Conservation (phyloP, 192 early-diverging fungal genomes). For the Powellomyces hirtus region DNA sequence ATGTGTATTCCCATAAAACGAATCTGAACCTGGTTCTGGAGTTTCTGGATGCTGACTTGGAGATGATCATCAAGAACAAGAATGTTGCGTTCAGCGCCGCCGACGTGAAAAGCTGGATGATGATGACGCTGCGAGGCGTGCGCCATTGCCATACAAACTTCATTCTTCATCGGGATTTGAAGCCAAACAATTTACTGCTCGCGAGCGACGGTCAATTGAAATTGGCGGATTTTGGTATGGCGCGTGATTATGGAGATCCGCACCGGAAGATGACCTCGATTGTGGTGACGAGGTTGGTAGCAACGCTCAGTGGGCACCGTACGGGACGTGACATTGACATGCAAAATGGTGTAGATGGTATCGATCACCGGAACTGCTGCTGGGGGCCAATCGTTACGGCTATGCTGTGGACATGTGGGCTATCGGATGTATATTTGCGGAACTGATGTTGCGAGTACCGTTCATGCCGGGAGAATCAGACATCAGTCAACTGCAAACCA, state of each 20-base stretch:
- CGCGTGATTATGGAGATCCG: conserved; percentile 90
- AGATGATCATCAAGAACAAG: conserved; percentile 95
- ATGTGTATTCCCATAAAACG: conserved; percentile 88
- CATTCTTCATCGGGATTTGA: conserved; percentile 80
- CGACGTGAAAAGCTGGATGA: conserved; percentile 97
- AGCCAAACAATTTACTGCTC: conserved; percentile 61
- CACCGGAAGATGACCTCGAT: conserved; percentile 83
- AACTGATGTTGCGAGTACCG: conserved; percentile 87
- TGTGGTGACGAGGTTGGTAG: conserved; percentile 76
- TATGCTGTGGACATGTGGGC: conserved; percentile 95
- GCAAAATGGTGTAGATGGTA: conserved; percentile 85
- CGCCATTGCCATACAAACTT: conserved; percentile 88
- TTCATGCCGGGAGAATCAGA: conserved; percentile 86
- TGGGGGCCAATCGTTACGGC: conserved; percentile 86
- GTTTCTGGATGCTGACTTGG: conserved; percentile 91
- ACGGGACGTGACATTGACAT: too few relatives aligned
- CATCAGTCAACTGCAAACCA: conserved; percentile 85
- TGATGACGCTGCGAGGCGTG: conserved; percentile 92
- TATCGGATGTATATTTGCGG: conserved; percentile 97
- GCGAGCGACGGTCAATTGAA: conserved; percentile 85
- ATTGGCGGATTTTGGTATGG: conserved; percentile 97
- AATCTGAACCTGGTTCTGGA: conserved; percentile 94
- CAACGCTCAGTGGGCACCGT: too few relatives aligned
- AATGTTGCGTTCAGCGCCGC: conserved; percentile 80
- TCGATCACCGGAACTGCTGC: conserved; percentile 89